Evolutionary conservation across 2,329 filamentous ascomycete genomes (phyloP), one percentile per base, ranked within the genome.

Genomic region (Xylaria sp.): DNA sequence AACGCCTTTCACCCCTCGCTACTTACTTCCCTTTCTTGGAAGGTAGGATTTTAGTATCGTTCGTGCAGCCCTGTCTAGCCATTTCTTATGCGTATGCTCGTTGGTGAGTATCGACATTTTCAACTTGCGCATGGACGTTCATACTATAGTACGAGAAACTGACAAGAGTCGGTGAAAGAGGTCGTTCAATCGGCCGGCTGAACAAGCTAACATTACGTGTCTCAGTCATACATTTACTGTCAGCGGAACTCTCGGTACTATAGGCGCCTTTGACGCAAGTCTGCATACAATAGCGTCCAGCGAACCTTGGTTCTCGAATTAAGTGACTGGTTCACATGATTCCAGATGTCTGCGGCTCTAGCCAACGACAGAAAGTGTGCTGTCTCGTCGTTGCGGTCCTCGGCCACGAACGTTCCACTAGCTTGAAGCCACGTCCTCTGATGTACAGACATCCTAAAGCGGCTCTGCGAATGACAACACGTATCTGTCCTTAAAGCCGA

Each of bases 261-360:
- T 55, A 46, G 39, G 15, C 51, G 37, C 57, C 50, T 41, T 48
- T 60, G 58, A 32, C 51, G 50, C 37, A 37, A n/a, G 25, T 28
- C 51, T 23, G 62, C 20, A 39, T n/a, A 25, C 25, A 54, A 1
- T n/a, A n/a, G 28, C 6, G 18, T 32, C 4, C 28, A n/a, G 8
- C 15, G 18, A n/a, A 32, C 7, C 4, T 23, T 32, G 32, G 46
- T 46, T 60, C 65, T 32, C 10, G 15, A 56, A 28, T 56, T 20
- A 23, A 64, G 57, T 41, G 46, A 63, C 57, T 69, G 58, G 52
- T 44, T 69, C 67, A 63, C 67, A 69, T 69, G 63, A 69, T 69
- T 55, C 48, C 1, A 7, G 12, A 18, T 25, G 23, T 63, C 63
- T 66, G 66, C 67, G 59, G 67, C 54, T 63, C 37, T 48, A 15